phyloP scores from a whole-genome alignment of 2,329 filamentous ascomycete genomes.

The Boeremia exigua region DNA sequence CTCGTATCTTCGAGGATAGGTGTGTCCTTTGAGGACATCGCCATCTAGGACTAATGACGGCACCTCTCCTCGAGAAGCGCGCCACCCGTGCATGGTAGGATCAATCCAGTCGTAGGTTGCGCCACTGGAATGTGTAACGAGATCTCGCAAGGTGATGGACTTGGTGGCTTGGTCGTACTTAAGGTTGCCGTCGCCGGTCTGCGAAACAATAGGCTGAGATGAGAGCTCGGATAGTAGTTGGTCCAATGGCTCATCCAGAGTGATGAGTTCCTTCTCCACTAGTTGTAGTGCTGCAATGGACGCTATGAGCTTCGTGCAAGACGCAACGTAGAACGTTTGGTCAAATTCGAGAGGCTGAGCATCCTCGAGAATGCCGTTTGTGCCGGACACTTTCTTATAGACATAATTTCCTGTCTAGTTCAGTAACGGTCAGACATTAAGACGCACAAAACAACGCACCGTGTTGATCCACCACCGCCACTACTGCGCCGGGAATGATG shows the following conservation, averaged over 20 bases:
- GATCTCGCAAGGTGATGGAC: neutral
- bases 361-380: conserved; percentile 41
- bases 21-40: conserved; percentile 42
- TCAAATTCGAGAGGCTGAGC: conserved; percentile 59
- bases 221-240: neutral
- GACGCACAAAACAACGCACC: neutral
- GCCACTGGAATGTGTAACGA: conserved; percentile 1
- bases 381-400: neutral
- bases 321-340: conserved; percentile 53
- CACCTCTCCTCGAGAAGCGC: neutral
- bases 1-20: conserved; percentile 31
- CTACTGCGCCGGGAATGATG: conserved; percentile 23
- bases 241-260: conserved; percentile 15
- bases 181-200: neutral
- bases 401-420: neutral
- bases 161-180: neutral
- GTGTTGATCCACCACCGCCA: conserved; percentile 24
- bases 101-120: conserved; percentile 2
- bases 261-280: conserved; percentile 37
- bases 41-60: neutral
- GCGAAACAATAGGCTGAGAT: neutral
- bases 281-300: conserved; percentile 37
- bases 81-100: neutral
- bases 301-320: conserved; percentile 42
- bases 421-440: neutral